Evolutionary conservation across 2,329 filamentous ascomycete species (phyloP), one percentile per base, ranked within the genome.

Genomic region (Alternaria brassicicola): DNA sequence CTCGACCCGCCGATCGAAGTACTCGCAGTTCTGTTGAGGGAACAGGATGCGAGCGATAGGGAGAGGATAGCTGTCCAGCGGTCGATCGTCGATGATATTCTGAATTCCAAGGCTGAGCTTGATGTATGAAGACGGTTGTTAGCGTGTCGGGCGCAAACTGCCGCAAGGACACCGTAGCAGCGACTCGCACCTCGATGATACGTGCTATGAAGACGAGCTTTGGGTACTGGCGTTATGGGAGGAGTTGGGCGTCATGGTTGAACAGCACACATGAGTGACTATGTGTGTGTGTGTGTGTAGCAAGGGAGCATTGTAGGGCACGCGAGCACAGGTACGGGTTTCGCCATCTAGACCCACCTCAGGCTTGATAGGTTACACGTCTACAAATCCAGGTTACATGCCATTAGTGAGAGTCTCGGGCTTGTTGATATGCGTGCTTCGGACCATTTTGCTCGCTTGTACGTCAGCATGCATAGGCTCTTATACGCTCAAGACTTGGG

Each of bases 1-100:
- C 82, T 99, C n/a, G 85, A 89, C 30, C 95, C 95, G 1, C 94
- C 95, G 0, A 85, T 97, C 25, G 94, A 98, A 76, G 93, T 97
- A 3, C 83, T 98, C 5, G 91, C 93, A 0, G 90, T 98, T 15
- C 79, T 98, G 45, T 70, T 96, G 53, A 89, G 88, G 71, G 89
- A 92, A 71, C 86, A 89, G 70, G 79, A 58, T 21, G 52, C n/a
- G 12, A 35, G 84, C 5, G 60, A 53, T 7, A 84, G 77, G 51
- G 83, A 82, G 0, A 84, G 83, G 31, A 69, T 75, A 31, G 82
- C 80, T 30, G 76, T 84, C 31, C 85, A 95, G 77, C 83, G 82
- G 64, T 91, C 93, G 21, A 86, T 93, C 70, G 88, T 95, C 66
- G 92, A 96, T 73, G 85, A 88, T 65, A 72, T 86, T 72, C 82